Evolutionary conservation across 2,329 filamentous ascomycete genomes (phyloP), one percentile per base, ranked within the genome.

Genomic region (Coniochaeta hoffmannii): DNA sequence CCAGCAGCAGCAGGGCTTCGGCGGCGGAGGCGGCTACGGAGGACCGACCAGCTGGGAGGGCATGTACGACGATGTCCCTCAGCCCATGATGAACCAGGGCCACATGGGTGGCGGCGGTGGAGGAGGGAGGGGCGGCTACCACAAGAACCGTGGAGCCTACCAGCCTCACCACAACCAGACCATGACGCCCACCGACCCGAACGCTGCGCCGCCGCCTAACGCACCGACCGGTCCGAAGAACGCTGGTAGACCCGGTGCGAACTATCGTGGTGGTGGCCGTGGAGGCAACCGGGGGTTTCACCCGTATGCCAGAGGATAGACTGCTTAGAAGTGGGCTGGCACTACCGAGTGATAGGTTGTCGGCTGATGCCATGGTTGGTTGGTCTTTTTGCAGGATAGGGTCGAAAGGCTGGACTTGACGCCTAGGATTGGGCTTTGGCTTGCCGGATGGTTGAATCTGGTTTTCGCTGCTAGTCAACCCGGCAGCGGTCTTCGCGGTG

Each of bases 211-310:
- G 14, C 90, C 90, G 19, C 86, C 88, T 5, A 90, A 90, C 66
- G 90, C 94, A 6, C 94, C 94, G 0, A 99, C 94, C 0, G 94
- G 94, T 0, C 94, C 94, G 4, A 96, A 96, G 79, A 99, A 97
- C 65, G 90, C 92, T 1, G 92, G 92, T 26, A 88, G 87, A 67
- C 90, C 92, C 1, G 91, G 92, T 15, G 90, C 90, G 1, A 96
- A 96, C 73, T 97, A 97, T 70, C 87, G 93, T 38, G 93, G 94
- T 54, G 93, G 93, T 53, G 90, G 93, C 17, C 78, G 90, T 58
- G 88, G 89, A 57, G 82, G 85, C 24, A 80, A 79, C 71, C 76
- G 90, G 28, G 89, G 89, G 3, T 96, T 83, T 72, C 90, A 95
- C 68, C 90, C 90, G 31, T 96, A 96, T 71, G 63, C 66, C 11